Percentiles rank a stretch among this genome's conserved stretches.
These are phyloP conservation scores for Pistacia integerrima DNA, from an alignment of 345 rosid species.

Conservation along the genomic window DNA sequence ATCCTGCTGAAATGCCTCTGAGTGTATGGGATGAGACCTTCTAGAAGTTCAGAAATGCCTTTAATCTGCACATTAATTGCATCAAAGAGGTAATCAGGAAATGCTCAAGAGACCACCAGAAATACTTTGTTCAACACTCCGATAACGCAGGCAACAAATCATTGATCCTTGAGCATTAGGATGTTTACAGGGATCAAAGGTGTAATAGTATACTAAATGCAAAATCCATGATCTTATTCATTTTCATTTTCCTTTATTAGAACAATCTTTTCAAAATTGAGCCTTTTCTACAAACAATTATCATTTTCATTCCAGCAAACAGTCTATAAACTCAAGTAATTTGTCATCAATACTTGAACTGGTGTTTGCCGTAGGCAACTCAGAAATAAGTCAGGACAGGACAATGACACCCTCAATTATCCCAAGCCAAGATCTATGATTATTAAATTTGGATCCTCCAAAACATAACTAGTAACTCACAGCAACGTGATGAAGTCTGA, in stretches of 20 bases:
- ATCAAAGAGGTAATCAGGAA: conserved; percentile 10
- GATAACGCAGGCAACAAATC: background rate
- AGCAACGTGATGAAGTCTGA: background rate
- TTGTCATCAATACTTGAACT: background rate
- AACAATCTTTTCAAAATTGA: no score
- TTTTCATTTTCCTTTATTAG: background rate
- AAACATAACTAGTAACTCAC: background rate
- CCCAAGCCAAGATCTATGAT: background rate
- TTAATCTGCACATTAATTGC: conserved; percentile 47
- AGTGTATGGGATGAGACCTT: conserved; percentile 86
- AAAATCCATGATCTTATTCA: background rate
- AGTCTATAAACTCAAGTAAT: background rate
- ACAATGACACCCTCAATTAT: background rate
- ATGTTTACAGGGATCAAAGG: background rate
- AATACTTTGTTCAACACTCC: no score
- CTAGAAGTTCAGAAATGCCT: conserved; percentile 84
- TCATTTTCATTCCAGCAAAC: background rate
- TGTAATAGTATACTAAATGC: background rate
- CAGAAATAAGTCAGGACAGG: background rate
- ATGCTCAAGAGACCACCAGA: background rate
- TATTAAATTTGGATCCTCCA: background rate
- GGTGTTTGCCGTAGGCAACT: background rate
- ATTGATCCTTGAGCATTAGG: no score
- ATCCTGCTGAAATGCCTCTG: conserved; percentile 89
- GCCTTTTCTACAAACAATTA: no score